Conservation (phyloP, 2,329 filamentous ascomycete genomes). For the Ophiostoma ips region DNA sequence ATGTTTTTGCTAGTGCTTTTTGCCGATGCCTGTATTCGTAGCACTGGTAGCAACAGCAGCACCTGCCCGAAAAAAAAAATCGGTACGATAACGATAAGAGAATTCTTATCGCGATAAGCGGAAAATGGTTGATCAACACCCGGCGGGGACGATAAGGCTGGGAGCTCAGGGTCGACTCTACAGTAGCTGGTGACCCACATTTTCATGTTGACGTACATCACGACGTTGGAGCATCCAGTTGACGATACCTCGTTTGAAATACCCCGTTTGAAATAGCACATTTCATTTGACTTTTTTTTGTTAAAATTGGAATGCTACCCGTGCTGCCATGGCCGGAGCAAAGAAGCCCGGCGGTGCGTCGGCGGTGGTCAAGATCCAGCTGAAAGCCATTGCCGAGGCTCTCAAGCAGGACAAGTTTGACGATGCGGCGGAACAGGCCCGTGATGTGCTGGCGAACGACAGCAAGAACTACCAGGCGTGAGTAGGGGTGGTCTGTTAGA, state of each 20-base stretch:
- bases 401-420: constrained; percentile 69
- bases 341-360: constrained; percentile 22
- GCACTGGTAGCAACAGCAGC: not conserved
- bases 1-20: constrained; percentile 6
- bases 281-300: no score
- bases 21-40: no score
- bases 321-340: constrained; percentile 9
- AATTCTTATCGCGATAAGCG: constrained; percentile 1
- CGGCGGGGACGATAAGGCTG: constrained; percentile 8
- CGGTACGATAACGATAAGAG: constrained; percentile 1
- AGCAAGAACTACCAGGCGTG: constrained; percentile 70
- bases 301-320: not conserved
- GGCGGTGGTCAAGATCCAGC: constrained; percentile 46
- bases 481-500: not conserved
- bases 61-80: not conserved
- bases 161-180: not conserved
- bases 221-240: no score
- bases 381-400: constrained; percentile 70
- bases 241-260: no score
- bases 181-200: constrained; percentile 1
- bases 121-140: constrained; percentile 10
- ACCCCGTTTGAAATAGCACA: no score
- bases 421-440: constrained; percentile 55
- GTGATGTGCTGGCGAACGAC: constrained; percentile 56
- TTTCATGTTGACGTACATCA: not conserved